phyloP scores from a whole-genome alignment of 2,329 filamentous ascomycete species.

The Chalara sp. region DNA sequence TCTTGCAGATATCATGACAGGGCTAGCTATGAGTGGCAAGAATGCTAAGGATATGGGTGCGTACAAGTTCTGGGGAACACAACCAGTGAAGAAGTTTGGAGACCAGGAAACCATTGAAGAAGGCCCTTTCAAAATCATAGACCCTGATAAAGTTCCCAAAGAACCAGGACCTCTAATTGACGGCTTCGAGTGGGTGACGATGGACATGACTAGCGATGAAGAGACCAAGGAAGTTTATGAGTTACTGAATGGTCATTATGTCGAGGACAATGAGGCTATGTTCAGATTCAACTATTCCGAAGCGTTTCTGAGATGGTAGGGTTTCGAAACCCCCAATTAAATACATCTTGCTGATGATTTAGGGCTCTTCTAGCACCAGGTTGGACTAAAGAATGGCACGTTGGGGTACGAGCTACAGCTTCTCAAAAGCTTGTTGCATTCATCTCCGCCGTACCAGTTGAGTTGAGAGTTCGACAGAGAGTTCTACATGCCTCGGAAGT shows the following conservation, averaged over 20 bases:
- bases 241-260: slow-evolving; percentile 86
- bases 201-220: slow-evolving; percentile 73
- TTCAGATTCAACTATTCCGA: slow-evolving; percentile 96
- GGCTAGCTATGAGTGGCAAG: slow-evolving; percentile 70
- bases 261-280: slow-evolving; percentile 94
- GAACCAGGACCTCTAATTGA: slow-evolving; percentile 68
- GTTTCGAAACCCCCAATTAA: slow-evolving; percentile 4
- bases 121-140: slow-evolving; percentile 77
- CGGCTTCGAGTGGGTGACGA: slow-evolving; percentile 89
- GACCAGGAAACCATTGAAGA: slow-evolving; percentile 57
- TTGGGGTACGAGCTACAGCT: slow-evolving; percentile 79
- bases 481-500: slow-evolving; percentile 79
- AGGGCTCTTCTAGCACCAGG: slow-evolving; percentile 93
- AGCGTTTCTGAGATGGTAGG: slow-evolving; percentile 81
- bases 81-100: slow-evolving; percentile 84
- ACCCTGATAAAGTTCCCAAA: slow-evolving; percentile 71
- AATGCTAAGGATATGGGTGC: slow-evolving; percentile 94
- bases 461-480: slow-evolving; percentile 72
- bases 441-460: slow-evolving; percentile 87
- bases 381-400: slow-evolving; percentile 91
- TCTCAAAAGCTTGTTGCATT: slow-evolving; percentile 89
- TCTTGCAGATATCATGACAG: slow-evolving; percentile 67
- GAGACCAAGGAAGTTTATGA: slow-evolving; percentile 89
- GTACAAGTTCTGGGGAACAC: slow-evolving; percentile 98
- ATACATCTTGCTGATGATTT: slow-evolving; percentile 13